Evolutionary conservation across 1,284 basidiomycete species (phyloP).

Genomic region (Vanrija humicola): DNA sequence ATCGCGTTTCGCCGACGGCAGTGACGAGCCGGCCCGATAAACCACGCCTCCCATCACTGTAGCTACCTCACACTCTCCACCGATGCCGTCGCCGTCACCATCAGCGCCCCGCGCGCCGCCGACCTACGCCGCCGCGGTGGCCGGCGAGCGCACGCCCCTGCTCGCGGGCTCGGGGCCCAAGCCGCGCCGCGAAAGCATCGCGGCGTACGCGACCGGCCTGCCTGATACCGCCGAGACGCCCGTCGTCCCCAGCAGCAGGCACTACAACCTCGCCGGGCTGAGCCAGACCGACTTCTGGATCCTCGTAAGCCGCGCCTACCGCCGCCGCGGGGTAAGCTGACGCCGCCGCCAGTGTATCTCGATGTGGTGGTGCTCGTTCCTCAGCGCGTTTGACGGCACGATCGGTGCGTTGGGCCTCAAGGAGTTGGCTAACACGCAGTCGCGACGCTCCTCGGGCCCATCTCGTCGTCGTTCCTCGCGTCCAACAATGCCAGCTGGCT

Average conservation of each 20-base stretch:
- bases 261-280: constrained; percentile 41
- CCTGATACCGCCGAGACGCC: constrained; percentile 9
- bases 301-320: constrained; percentile 7
- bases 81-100: too few species aligned
- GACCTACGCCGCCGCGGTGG: too few species aligned
- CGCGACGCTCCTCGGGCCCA: constrained; percentile 57
- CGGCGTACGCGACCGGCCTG: constrained; percentile 13
- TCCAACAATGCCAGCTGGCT: constrained; percentile 70
- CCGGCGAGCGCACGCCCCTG: too few species aligned
- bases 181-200: constrained; percentile 8
- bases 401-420: constrained; percentile 8
- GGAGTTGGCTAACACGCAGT: constrained; percentile 18
- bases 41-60: too few species aligned
- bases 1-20: too few species aligned
- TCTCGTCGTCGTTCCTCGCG: constrained; percentile 45
- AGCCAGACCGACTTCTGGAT: constrained; percentile 29
- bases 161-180: too few species aligned
- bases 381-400: constrained; percentile 73
- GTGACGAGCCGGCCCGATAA: too few species aligned
- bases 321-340: background rate
- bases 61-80: too few species aligned
- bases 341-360: constrained; percentile 20
- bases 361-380: constrained; percentile 52
- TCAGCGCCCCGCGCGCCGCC: too few species aligned
- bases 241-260: constrained; percentile 8